Conservation (phyloP, 768 basidiomycete species). For the Serendipita vermifera region DNA sequence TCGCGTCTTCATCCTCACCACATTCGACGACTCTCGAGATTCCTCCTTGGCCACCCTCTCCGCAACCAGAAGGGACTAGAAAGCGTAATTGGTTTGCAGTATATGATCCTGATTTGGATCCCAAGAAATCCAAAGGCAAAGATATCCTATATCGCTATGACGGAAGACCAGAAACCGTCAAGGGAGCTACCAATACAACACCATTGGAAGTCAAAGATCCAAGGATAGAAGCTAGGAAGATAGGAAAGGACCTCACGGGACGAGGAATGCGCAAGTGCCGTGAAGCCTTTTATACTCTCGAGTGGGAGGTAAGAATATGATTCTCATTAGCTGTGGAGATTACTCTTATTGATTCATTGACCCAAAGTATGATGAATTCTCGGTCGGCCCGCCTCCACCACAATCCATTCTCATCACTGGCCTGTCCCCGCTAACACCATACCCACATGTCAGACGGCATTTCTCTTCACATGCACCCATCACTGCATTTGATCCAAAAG, state of each 20-base stretch:
- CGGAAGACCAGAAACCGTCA: slow-evolving; percentile 11
- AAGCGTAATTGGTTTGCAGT: slow-evolving; percentile 15
- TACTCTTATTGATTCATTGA: neutral
- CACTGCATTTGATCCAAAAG: slow-evolving; percentile 57
- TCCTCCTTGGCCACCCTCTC: slow-evolving; percentile 2
- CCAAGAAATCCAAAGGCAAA: slow-evolving; percentile 12
- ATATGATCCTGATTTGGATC: slow-evolving; percentile 17
- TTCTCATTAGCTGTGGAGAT: neutral
- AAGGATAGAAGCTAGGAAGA: slow-evolving; percentile 9
- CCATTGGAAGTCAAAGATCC: slow-evolving; percentile 17
- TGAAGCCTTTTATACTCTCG: slow-evolving; percentile 16
- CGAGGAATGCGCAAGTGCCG: slow-evolving; percentile 18
- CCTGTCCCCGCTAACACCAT: slow-evolving; percentile 59
- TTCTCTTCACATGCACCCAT: slow-evolving; percentile 53
- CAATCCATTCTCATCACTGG: slow-evolving; percentile 58
- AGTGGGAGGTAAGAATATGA: slow-evolving; percentile 22
- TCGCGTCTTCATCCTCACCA: neutral
- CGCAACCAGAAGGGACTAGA: slow-evolving; percentile 12
- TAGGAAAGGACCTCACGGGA: slow-evolving; percentile 10
- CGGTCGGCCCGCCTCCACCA: slow-evolving; percentile 59
- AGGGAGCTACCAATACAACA: neutral
- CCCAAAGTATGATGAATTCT: slow-evolving; percentile 59
- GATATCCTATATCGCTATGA: slow-evolving; percentile 17
- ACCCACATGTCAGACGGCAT: slow-evolving; percentile 47
- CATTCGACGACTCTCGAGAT: neutral